A percentile compares a stretch with the other conserved stretches of the same genome.
Evolutionary conservation across 2,329 filamentous ascomycete genomes (phyloP).

Genomic region (Nemania sp.): DNA sequence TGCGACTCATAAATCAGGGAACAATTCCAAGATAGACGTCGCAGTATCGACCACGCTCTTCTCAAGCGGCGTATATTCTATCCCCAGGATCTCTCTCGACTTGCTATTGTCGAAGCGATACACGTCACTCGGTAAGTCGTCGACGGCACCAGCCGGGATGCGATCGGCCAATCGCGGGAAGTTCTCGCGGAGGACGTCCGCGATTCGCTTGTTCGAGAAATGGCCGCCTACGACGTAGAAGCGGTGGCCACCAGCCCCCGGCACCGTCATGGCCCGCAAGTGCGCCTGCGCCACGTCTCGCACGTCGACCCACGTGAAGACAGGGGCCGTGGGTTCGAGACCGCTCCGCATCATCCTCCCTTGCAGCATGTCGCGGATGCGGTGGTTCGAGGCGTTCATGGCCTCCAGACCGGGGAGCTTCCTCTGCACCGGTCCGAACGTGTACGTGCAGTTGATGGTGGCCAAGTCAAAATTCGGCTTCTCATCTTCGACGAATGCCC

Average conservation of each 20-base stretch:
- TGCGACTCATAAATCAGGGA: not conserved
- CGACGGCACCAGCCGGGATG: constrained; percentile 46
- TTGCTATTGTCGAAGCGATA: constrained; percentile 60
- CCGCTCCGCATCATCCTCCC: constrained; percentile 63
- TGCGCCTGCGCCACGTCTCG: constrained; percentile 66
- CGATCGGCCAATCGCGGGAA: constrained; percentile 56
- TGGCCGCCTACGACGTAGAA: constrained; percentile 65
- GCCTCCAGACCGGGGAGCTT: constrained; percentile 64
- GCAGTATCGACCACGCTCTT: constrained; percentile 64
- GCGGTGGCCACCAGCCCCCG: constrained; percentile 61
- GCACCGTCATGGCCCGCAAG: constrained; percentile 59
- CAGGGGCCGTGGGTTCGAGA: constrained; percentile 58
- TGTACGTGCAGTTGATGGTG: constrained; percentile 64
- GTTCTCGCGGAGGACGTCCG: constrained; percentile 56
- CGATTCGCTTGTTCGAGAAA: constrained; percentile 64
- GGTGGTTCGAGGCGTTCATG: constrained; percentile 74
- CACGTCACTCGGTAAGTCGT: constrained; percentile 50
- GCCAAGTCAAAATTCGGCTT: constrained; percentile 62
- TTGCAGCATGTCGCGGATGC: constrained; percentile 64
- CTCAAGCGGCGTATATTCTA: constrained; percentile 62
- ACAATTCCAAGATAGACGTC: constrained; percentile 40
- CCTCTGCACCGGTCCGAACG: constrained; percentile 66
- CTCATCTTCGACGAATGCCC: constrained; percentile 62
- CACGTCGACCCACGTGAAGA: constrained; percentile 63
- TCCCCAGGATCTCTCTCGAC: constrained; percentile 58